Percentiles rank a stretch among this genome's conserved stretches.
phyloP scores from a whole-genome alignment of 306 rosid genomes.

The Oemleria cerasiformis region DNA sequence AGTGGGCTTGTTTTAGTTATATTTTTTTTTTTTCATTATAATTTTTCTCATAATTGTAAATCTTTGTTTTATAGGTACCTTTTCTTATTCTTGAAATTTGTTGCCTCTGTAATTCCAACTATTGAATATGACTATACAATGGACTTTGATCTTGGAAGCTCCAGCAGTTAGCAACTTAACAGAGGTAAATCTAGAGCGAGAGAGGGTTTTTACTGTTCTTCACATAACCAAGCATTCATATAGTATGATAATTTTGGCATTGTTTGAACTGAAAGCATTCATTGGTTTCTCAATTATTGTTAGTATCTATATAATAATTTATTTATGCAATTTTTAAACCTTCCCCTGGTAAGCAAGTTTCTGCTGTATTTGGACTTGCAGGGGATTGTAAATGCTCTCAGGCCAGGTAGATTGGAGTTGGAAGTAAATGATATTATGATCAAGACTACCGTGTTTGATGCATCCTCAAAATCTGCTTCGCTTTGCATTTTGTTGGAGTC shows the following conservation, averaged over 20 bases:
- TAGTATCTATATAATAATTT: background rate
- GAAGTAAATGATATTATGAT: background rate
- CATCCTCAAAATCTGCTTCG: background rate
- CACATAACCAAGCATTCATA: background rate
- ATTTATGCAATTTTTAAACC: background rate
- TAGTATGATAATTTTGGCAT: background rate
- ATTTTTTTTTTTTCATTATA: background rate
- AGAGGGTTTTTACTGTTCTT: background rate
- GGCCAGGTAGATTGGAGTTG: background rate
- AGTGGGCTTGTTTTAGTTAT: background rate
- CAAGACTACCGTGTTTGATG: background rate
- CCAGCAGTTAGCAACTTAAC: constrained; percentile 49
- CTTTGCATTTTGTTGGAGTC: background rate
- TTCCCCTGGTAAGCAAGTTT: background rate
- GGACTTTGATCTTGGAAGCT: constrained; percentile 96
- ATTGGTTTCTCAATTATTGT: background rate
- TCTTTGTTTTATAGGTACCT: constrained; percentile 59
- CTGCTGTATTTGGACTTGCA: background rate
- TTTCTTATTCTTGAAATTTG: constrained; percentile 87
- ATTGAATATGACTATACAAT: constrained; percentile 95
- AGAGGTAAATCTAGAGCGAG: constrained; percentile 31
- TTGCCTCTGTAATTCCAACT: constrained; percentile 97
- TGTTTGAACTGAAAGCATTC: background rate
- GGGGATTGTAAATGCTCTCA: constrained; percentile 6
- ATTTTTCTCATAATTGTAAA: background rate